Base-by-base conservation (phyloP, 2,329 filamentous ascomycete genomes). In the Fonsecaea erecta region DNA sequence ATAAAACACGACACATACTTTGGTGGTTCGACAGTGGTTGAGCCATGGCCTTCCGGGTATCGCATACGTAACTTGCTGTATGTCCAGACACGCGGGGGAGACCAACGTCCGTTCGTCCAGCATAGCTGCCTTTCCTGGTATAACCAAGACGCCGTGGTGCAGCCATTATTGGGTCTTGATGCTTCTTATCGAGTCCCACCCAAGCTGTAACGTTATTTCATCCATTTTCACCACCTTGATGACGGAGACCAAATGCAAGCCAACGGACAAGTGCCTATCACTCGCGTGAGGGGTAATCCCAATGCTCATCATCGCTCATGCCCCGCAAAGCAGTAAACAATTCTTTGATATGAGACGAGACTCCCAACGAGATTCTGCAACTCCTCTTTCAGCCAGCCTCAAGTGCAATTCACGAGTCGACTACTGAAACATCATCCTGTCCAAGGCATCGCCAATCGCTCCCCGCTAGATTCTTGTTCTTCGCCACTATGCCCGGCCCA, bases 271-370 rank as follows among this genome's bases (percentile, higher is more conserved):
- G 60, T 62, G 52, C 60, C 64, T 65, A 69, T 69, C 64, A 53
- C 54, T 62, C 16, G 34, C 55, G 52, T 67, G 67, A 69, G 67
- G 67, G 67, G 67, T 67, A 65, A 56, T 4, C 16, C 16, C 26
- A 34, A 18, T 37, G 57, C 40, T 60, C 28, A 32, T 52, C 43
- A 32, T 52, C 52, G 30, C 48, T 34, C 51, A 35, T 58, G 67
- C 67, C 67, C 67, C 67, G 67, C 67, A 65, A 69, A 63, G 28
- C 51, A 26, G 63, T 56, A 57, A 60, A 68, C 62, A 63, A 63
- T 57, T 56, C 43, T 51, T 46, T 46, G 37, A 68, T 65, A 60
- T 63, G 60, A 63, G 40, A 53, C 54, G 51, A 37, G 7, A 53
- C 35, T 14, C 51, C 35, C 46, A 21, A 43, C 35, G 46, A n/a